Evolutionary conservation across 352 stramenopile genomes (phyloP), one percentile per base, ranked within the genome.

Genomic region (Pythium insidiosum): DNA sequence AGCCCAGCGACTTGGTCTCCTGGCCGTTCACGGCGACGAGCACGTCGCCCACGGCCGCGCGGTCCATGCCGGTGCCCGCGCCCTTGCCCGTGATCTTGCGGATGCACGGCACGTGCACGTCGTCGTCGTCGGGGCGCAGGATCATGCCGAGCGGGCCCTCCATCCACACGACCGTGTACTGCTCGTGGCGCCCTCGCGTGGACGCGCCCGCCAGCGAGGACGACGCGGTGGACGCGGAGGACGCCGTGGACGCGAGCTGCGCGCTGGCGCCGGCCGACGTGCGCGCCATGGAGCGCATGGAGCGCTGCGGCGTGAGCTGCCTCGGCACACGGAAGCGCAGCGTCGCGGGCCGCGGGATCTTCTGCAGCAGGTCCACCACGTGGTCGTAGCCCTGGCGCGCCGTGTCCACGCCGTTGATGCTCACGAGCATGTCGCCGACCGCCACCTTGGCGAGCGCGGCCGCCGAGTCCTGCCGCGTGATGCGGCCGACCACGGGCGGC

Each of bases 41-140:
- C 44, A 93, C 66, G 45, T 93, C 80, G 15, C 80, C 80, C 18
- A 93, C 73, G 2, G 67, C 72, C 2, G 80, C 80, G 37, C 74
- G 63, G 41, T 93, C 80, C 72, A 93, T 93, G 41, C 80, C 80
- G 5, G 80, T 90, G 26, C 80, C 80, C 5, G 73, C 73, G 26
- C 80, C 80, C 63, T 90, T 92, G 50, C 80, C 80, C 37, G 70
- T 83, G 58, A 93, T 93, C 58, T 93, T 93, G 43, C 80, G 80
- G 47, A 93, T 90, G 49, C 80, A 93, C 28, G 80, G 80, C 25
- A 93, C 77, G 42, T 93, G 79, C 53, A 81, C 89, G 37, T 93
- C 79, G 43, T 91, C 73, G 37, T 93, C 81, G 25, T 93, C 81
- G 4, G 81, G 81, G 24, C 79, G 78, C 22, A 93, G 59, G 53